Percentiles rank a stretch among this genome's conserved stretches.
These are phyloP conservation scores for Trypanosoma melophagium DNA, from an alignment of 208 protist genomes.

Conservation along the genomic window DNA sequence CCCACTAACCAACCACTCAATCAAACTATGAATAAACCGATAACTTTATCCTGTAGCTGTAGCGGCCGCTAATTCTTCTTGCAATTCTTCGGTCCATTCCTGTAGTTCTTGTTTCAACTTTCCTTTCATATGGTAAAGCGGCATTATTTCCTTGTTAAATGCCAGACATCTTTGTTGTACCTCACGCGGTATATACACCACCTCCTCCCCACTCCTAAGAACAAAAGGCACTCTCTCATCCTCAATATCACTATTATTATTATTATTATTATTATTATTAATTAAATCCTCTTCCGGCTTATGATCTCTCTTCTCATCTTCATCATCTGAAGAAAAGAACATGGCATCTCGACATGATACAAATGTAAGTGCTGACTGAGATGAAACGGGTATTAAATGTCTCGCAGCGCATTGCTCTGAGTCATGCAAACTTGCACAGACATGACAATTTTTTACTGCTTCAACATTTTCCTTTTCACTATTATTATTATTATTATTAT, in stretches of 20 bases:
- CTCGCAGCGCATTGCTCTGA: conserved; percentile 34
- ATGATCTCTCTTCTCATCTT: conserved; percentile 13
- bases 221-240: conserved; percentile 3
- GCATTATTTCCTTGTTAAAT: conserved; percentile 17
- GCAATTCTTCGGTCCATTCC: conserved; percentile 30
- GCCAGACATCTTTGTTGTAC: conserved; percentile 12
- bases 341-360: conserved; percentile 38
- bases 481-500: neutral
- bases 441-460: neutral
- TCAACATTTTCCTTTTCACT: neutral
- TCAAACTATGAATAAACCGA: neutral
- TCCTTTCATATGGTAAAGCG: conserved; percentile 10
- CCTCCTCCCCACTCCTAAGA: neutral
- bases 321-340: conserved; percentile 25
- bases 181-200: conserved; percentile 9
- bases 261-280: too few species aligned
- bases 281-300: neutral
- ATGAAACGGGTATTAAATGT: conserved; percentile 28
- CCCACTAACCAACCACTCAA: neutral
- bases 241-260: neutral
- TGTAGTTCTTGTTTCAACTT: conserved; percentile 20
- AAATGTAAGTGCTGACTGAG: conserved; percentile 36
- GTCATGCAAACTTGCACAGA: conserved; percentile 49
- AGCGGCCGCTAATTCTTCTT: conserved; percentile 15
- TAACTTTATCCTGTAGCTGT: neutral